Base-by-base conservation (phyloP, 1,139 yeast species). In the Lodderomyces oxycetoniae region DNA sequence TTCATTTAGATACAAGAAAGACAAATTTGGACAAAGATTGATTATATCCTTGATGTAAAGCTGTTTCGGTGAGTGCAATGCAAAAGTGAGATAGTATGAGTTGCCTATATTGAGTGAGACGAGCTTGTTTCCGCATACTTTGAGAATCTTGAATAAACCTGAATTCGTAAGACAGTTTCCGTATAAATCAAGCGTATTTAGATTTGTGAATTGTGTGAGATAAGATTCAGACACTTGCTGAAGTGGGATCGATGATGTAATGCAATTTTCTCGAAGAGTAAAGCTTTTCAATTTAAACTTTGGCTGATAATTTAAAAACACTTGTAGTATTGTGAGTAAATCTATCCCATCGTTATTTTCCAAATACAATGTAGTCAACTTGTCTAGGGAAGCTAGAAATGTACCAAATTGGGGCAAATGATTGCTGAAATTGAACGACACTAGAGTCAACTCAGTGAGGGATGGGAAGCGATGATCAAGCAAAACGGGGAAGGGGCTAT, bases 311-410 rank as follows among this genome's bases (percentile, higher is more conserved):
- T 58, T 57, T 27, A 57, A 49, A 5, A 66, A 41, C 27, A 64
- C 45, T 29, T 53, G 57, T 14, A 66, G 41, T 26, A 66, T 55
- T n/a, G 49, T 50, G 8, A 52, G 43, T 17, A 66, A 39, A 7
- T 57, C 40, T 21, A 67, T 48, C 23, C 50, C 52, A 4, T 42
- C 40, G 42, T 66, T 66, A 36, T 66, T 61, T 39, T 67, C 74
- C 25, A 67, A 43, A 20, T 51, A 50, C 4, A 67, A 21, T 8
- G 40, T 49, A 21, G 37, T 47, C 12, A 67, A 43, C 3, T 46
- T 33, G 0, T 47, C 41, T 4, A 52, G 36, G 1, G 36, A 41
- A 2, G 49, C 32, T n/a, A 65, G 39, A 31, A 64, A 61, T 3
- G 48, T 46, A 3, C 68, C 68, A 21, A 65, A 53, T 5, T 34